Conservation (phyloP, 352 stramenopile species). For the Pythium biforme region DNA sequence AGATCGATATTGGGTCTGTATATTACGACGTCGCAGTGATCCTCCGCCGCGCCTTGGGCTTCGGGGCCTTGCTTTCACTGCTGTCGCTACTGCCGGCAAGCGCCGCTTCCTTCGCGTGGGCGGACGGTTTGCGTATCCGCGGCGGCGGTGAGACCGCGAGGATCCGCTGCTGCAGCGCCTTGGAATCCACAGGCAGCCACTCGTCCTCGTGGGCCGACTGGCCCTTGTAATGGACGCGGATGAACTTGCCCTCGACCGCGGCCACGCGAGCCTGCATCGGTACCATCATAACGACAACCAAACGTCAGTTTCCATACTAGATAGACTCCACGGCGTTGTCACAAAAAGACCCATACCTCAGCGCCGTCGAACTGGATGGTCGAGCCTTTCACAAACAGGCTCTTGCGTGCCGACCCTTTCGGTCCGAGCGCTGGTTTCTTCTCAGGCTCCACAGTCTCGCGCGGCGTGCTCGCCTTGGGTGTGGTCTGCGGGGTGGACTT, state of each 20-base stretch:
- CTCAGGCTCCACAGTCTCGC: conserved; percentile 10
- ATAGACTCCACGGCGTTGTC: no score
- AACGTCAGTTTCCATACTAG: no score
- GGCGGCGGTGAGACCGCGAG: conserved; percentile 21
- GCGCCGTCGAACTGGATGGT: conserved; percentile 65
- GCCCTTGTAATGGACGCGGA: conserved; percentile 81
- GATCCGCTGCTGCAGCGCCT: conserved; percentile 21
- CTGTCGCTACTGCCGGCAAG: background rate
- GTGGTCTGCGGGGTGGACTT: conserved; percentile 4
- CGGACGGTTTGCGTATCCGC: conserved; percentile 21
- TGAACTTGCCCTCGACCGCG: conserved; percentile 68
- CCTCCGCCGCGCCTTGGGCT: background rate
- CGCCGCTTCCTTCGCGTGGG: background rate
- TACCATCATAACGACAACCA: background rate
- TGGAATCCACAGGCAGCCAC: conserved; percentile 49
- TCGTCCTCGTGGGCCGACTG: conserved; percentile 67
- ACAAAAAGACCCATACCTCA: conserved; percentile 37
- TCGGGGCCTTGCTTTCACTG: background rate
- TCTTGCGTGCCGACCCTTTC: conserved; percentile 33
- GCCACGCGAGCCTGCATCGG: conserved; percentile 53
- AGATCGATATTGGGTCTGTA: background rate
- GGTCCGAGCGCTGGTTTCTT: background rate
- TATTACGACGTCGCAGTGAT: background rate
- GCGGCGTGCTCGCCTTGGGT: conserved; percentile 1
- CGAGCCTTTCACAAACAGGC: conserved; percentile 56